Evolutionary conservation across 2,329 filamentous ascomycete species (phyloP), one percentile per base, ranked within the genome.

Genomic region (Diaporthe australafricana): DNA sequence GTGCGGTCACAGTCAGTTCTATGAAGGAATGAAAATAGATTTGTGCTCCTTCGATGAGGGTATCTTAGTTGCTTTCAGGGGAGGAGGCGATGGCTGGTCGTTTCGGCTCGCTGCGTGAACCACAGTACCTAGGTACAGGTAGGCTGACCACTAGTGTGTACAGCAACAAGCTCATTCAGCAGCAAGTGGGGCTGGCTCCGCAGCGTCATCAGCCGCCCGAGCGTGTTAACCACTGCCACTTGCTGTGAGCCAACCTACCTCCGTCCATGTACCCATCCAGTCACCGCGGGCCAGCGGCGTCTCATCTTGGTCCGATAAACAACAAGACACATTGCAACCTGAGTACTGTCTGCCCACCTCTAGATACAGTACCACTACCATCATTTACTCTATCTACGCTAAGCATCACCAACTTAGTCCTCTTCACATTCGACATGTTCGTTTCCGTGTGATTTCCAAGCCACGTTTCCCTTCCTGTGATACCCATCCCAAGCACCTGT

Each of bases 241-340:
- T 62, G 27, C 25, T 12, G 38, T 40, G 11, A 40, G 38, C 38
- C 38, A 40, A 40, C 38, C 38, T 16, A 40, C n/a, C n/a, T n/a
- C n/a, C n/a, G n/a, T n/a, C n/a, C 38, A 45, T 48, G 17, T 30
- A 32, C 32, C 42, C 30, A 63, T 32, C 12, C n/a, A 62, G 57
- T 63, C 25, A 35, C 27, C 57, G 16, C 27, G 16, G 27, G 60
- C 47, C 60, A 32, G 17, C 7, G 30, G 60, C 60, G 60, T 65
- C 60, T 65, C 60, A 65, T 50, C 60, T 65, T 50, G 42, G 60
- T 56, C 38, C 47, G 42, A 68, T 47, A 32, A 25, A 42, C 60
- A 72, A 70, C 57, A 73, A 73, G 72, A 73, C 72, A 73, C 72
- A 53, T 73, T 73, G 72, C 72, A 73, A 73, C 50, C 63, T 38